Evolutionary conservation across 2,329 filamentous ascomycete genomes (phyloP), one percentile per base, ranked within the genome.

Genomic region (Claviceps maximensis): DNA sequence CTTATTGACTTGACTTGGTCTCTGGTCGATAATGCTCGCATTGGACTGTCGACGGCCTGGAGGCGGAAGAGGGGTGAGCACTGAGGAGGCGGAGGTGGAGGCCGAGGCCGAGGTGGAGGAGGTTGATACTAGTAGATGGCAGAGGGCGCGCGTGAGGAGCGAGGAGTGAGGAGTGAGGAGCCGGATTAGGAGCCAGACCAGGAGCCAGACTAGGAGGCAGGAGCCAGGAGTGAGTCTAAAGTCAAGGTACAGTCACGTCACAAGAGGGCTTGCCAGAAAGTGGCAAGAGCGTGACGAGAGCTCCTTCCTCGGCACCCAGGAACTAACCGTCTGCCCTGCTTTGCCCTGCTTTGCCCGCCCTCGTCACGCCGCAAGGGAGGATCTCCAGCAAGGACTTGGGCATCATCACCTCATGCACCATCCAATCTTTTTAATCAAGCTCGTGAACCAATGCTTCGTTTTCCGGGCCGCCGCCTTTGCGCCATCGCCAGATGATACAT

Each of bases 241-340:
- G 36, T n/a, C 31, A 31, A 27, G 38, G 42, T 36, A 15, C 9
- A 45, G 41, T 9, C 15, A 7, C 9, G 31, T 41, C 25, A 36
- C 12, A 40, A 19, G 31, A 27, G 33, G 33, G 10, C 25, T 23
- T 36, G 19, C n/a, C 25, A 41, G n/a, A 41, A 45, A 21, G 21
- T 33, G 51, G 40, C 38, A 27, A 52, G 51, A 25, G 45, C 27
- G 47, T 31, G 45, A 38, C 36, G 51, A 52, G 47, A 44, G 33
- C 45, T 42, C 51, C 51, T 52, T 48, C 51, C 51, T 19, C 40
- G 29, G 8, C 21, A 47, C 15, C 13, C 10, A 29, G 10, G 8
- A n/a, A 4, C 12, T 23, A 33, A 40, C 25, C 27, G 45, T 36
- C 36, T 15, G 36, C 44, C 50, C 25, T 47, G 42, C 49, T 13